Evolutionary conservation across 1,284 basidiomycete genomes (phyloP), one percentile per base, ranked within the genome.

Genomic region (Ceraceosorus guamensis): DNA sequence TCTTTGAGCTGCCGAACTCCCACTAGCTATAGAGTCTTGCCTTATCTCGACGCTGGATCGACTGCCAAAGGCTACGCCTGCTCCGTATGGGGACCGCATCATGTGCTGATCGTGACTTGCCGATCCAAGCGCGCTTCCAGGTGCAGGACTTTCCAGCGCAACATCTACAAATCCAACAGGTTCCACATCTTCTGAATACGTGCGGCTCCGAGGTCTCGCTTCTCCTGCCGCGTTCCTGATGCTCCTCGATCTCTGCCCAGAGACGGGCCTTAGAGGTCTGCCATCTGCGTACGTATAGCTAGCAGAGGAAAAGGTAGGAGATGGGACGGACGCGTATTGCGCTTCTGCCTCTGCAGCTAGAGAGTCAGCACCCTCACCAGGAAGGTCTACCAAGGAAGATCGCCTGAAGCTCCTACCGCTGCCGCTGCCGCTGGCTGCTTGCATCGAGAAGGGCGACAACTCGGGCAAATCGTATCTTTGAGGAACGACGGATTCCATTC

Each of bases 41-140:
- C 56, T 41, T 10, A 57, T 56, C 50, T 57, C 56, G 39, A 57
- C 55, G 6, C 35, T 41, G 50, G 51, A 53, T 16, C 50, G 37
- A 2, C 51, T 39, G 7, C 33, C 43, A 14, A 16, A 10, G n/a
- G 37, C 35, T 16, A 16, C 53, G 8, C 52, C 53, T 6, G 44
- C 16, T 14, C 56, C 56, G 31, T 57, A 57, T 5, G 52, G 44
- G 11, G 50, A 53, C 24, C 24, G 24, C 24, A 24, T 24, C 24
- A 24, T 24, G 24, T 24, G 24, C 24, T 24, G 24, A 24, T 24
- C 24, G 24, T 24, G 24, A 24, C 24, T 24, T 24, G 24, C 24
- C 24, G 34, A 31, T 8, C 13, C 14, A 24, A 10, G 14, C 39
- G 37, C 18, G n/a, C 16, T 7, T 5, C 24, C 24, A 24, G 34